Percentiles rank a stretch among this genome's conserved stretches.
Evolutionary conservation across 148 eudicot genomes (phyloP).

Genomic region (Drosera capensis): DNA sequence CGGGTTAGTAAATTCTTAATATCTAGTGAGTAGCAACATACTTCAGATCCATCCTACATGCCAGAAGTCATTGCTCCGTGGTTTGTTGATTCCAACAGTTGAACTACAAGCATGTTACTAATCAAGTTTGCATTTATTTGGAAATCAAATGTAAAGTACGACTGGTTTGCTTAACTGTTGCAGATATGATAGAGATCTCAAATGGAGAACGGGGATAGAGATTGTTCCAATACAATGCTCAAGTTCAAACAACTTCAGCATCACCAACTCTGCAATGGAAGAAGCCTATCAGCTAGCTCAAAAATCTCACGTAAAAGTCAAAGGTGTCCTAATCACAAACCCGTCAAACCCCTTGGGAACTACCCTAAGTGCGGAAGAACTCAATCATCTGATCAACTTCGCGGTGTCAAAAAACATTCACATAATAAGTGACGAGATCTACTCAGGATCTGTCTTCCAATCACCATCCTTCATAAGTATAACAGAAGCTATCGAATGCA

Average conservation of each 20-base stretch:
- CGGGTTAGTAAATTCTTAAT: background rate
- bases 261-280: constrained; percentile 7
- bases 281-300: constrained; percentile 3
- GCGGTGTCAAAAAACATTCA: constrained; percentile 6
- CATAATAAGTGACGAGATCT: constrained; percentile 14
- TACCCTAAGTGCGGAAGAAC: background rate
- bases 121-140: background rate
- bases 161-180: background rate
- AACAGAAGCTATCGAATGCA: background rate
- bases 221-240: constrained; percentile 6
- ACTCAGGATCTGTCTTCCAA: constrained; percentile 7
- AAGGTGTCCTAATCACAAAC: constrained; percentile 11
- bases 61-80: background rate
- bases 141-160: background rate
- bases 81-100: too few relatives aligned
- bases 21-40: too few relatives aligned
- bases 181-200: constrained; percentile 18
- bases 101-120: too few relatives aligned
- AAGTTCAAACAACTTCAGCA: constrained; percentile 8
- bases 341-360: constrained; percentile 18
- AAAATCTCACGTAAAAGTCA: constrained; percentile 2
- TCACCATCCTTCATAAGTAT: constrained; percentile 3
- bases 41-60: too few relatives aligned
- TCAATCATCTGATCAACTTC: constrained; percentile 7
- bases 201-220: constrained; percentile 12